Conservation (phyloP, 495 filamentous ascomycete species). For the Penicillium lagena region DNA sequence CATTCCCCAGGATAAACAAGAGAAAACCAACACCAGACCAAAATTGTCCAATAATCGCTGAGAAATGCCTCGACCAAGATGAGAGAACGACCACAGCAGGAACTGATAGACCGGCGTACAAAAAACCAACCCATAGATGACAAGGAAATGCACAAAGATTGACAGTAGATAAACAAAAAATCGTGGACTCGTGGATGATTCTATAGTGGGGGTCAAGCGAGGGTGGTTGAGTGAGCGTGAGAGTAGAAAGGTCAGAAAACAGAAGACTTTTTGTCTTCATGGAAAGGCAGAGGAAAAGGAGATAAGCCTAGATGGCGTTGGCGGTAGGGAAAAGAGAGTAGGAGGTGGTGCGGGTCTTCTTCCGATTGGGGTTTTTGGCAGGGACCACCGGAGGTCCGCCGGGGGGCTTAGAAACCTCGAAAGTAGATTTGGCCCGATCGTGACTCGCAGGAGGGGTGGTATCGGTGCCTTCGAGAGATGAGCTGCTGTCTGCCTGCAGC, state of each 20-base stretch:
- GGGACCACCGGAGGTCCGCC: conserved; percentile 1
- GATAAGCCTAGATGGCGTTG: background rate
- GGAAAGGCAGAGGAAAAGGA: conserved; percentile 4
- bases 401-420: conserved; percentile 11
- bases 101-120: background rate
- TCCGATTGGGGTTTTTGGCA: conserved; percentile 15
- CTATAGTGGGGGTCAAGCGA: background rate
- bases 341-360: conserved; percentile 30
- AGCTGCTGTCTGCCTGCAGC: conserved; percentile 19
- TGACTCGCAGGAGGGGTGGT: conserved; percentile 12
- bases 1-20: conserved; percentile 3
- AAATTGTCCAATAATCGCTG: conserved; percentile 21
- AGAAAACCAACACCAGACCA: conserved; percentile 13
- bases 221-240: conserved; percentile 4
- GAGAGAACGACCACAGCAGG: conserved; percentile 14
- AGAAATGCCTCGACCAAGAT: conserved; percentile 31
- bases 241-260: conserved; percentile 7
- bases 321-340: conserved; percentile 41
- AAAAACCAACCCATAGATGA: background rate
- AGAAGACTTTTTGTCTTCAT: conserved; percentile 1
- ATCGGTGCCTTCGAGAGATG: conserved; percentile 18
- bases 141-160: conserved; percentile 2
- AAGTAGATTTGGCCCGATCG: conserved; percentile 34
- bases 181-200: conserved; percentile 11
- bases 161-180: background rate